Evolutionary conservation across 1,139 yeast species (phyloP), one percentile per base, ranked within the genome.

Genomic region (Lodderomyces metapsilosis): DNA sequence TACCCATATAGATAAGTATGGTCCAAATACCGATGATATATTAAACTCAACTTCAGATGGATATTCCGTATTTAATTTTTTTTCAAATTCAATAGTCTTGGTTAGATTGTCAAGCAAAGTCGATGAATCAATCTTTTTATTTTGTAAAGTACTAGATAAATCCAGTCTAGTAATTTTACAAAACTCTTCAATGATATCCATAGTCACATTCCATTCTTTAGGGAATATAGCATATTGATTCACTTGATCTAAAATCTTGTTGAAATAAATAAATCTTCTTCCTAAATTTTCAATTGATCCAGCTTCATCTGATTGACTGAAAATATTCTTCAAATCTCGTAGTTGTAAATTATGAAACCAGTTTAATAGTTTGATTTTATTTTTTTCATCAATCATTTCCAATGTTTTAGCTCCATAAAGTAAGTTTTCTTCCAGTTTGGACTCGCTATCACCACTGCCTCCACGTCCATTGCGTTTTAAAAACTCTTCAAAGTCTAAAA

Each of bases 271-370:
- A 58, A 80, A 92, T 39, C 98, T 71, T 51, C 98, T 70, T 15
- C 80, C 76, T 37, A 92, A 66, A 60, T 92, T 92, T 47, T 92
- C 98, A 47, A 92, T 66, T 1, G 95, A 84, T 1, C 97, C 97
- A 0, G 98, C 98, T 61, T 91, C 98, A 52, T 89, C 97, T 15
- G 80, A 72, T 22, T 81, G 73, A 43, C 80, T 77, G 62, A 92
- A 92, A 11, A 92, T 88, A 18, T 78, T 68, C 34, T 77, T 76
- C 43, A 92, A 81, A 54, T 91, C 98, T 50, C 77, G 76, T 43
- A 92, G 70, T 49, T 85, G 83, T 33, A 74, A 70, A 48, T 78
- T 79, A 47, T 87, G 78, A 61, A 85, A 88, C 94, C 95, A 88
- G 39, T 76, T 77, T 13, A 82, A 64, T 34, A 91, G 66, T 52